Conservation (phyloP, 345 rosid genomes). For the Syzygium oleosum region DNA sequence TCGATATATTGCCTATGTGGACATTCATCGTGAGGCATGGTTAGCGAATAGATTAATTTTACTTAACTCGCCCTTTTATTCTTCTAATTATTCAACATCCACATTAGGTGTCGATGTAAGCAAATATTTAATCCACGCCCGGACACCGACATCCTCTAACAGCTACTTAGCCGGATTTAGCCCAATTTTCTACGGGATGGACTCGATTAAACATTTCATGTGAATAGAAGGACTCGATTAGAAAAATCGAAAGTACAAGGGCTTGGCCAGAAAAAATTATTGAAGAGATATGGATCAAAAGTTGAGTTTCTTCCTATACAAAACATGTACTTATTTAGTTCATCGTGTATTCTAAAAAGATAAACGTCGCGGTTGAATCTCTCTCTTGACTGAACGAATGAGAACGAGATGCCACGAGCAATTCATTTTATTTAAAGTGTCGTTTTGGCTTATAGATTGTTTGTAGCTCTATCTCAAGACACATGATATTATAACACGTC, state of each 20-base stretch:
- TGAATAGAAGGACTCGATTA: not conserved
- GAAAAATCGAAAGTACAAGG: not conserved
- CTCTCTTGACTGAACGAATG: not conserved
- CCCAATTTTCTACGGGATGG: accelerated
- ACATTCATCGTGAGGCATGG: not conserved
- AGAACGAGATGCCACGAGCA: not conserved
- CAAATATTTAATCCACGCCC: not conserved
- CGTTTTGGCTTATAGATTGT: not conserved
- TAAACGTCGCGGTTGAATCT: not conserved
- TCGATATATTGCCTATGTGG: not conserved
- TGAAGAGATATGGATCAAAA: not conserved
- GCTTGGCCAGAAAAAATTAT: not conserved
- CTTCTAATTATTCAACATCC: not conserved
- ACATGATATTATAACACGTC: not conserved
- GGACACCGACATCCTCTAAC: not conserved
- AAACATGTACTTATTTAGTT: not conserved
- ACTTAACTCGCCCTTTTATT: not conserved
- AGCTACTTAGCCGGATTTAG: not conserved
- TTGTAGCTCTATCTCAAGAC: not conserved
- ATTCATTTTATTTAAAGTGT: not conserved
- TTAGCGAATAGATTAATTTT: not conserved
- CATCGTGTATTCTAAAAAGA: not conserved
- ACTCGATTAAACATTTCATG: not conserved
- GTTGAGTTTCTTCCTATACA: not conserved
- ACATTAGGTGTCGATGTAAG: not conserved